A percentile compares a stretch with the other conserved stretches of the same genome.
phyloP scores from a whole-genome alignment of 305 asterid genomes.

The Fraxinus velutina region DNA sequence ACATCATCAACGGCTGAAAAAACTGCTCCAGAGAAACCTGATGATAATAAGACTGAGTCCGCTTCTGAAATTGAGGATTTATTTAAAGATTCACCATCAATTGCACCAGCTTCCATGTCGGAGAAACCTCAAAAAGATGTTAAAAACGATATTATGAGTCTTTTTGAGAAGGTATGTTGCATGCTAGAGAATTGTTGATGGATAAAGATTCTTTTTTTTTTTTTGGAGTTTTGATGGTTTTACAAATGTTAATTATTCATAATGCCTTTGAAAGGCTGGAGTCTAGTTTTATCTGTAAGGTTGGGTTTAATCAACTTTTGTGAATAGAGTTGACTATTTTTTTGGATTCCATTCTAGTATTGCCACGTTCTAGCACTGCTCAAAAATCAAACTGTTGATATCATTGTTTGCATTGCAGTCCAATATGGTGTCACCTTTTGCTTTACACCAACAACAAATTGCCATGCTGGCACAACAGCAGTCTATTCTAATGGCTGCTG shows the following conservation, averaged over 20 bases:
- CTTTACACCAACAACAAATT: constrained; percentile 85
- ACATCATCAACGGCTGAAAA: constrained; percentile 51
- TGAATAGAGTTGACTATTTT: constrained; percentile 6
- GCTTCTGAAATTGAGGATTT: constrained; percentile 69
- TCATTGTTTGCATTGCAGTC: constrained; percentile 44
- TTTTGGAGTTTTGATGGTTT: not conserved
- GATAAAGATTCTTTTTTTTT: not conserved
- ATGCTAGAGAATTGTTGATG: constrained; percentile 4
- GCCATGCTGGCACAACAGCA: constrained; percentile 97
- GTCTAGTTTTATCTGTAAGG: not conserved
- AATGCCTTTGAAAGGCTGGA: not conserved
- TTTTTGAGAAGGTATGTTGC: constrained; percentile 80
- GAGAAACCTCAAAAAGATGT: constrained; percentile 66
- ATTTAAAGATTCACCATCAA: constrained; percentile 61
- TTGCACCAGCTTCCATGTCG: constrained; percentile 37
- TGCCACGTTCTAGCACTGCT: not conserved
- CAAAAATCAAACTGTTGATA: not conserved
- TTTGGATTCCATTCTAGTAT: not conserved
- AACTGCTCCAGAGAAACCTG: constrained; percentile 34
- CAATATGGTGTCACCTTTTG: constrained; percentile 72
- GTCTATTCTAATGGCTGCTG: constrained; percentile 83
- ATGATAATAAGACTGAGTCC: constrained; percentile 45
- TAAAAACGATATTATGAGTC: constrained; percentile 92
- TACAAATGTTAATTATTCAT: not conserved
- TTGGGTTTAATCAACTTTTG: not conserved